Evolutionary conservation across 345 rosid genomes (phyloP), one percentile per base, ranked within the genome.

Genomic region (Passiflora organensis): DNA sequence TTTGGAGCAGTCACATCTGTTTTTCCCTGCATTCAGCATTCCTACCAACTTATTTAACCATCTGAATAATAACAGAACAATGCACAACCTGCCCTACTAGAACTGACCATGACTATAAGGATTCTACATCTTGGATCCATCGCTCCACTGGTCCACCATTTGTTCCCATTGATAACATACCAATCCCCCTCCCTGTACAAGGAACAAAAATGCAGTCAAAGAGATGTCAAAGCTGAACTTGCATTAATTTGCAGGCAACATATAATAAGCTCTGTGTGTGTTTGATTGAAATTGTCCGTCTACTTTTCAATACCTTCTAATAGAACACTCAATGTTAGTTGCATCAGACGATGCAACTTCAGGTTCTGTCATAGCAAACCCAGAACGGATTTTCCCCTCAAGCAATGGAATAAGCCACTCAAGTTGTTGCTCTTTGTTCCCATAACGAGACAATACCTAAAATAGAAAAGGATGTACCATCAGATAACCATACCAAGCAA

Each of bases 71-170:
- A 59, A 39, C 10, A 66, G 20, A 64, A 41, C 41, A 47, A 47
- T 15, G 39, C 34, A 24, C 19, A 22, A 38, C 15, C 53, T 15
- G 17, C 38, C 28, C 32, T 55, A 2, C 15, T 20, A 64, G 54
- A 63, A 81, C 91, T 81, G 59, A 93, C 99, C 99, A 93, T 93
- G 69, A 93, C 83, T 56, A 93, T 82, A 69, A 93, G 99, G 54
- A 93, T 53, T 75, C 64, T 82, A 76, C 99, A 93, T 66, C 99
- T 89, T 9, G 96, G 99, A 80, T 93, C 99, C 99, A 93, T 89
- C 32, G 99, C 99, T 64, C 99, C 99, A 69, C 96, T 93, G 34
- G 99, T 89, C 99, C 99, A 93, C 99, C 99, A 93, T 71, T 93
- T 93, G 58, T 58, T 84, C 58, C 99, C 99, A 51, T 84, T 93